Evolutionary conservation across 805 yeast species (phyloP), one percentile per base, ranked within the genome.

Genomic region (Yarrowia yakushimensis): DNA sequence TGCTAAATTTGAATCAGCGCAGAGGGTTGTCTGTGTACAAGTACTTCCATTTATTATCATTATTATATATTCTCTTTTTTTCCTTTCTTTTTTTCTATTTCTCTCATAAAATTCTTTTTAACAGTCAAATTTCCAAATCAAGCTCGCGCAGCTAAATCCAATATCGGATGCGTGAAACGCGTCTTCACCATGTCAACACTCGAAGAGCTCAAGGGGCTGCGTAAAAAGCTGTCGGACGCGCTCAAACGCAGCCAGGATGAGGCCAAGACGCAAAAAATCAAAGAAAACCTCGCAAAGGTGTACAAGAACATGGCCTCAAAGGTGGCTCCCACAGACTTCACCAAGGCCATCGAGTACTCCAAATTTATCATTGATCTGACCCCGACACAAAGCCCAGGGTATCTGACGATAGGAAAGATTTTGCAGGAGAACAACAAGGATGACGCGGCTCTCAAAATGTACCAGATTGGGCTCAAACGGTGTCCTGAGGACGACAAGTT

Each of bases 371-470:
- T 55, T 28, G 61, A 55, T 55, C 39, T 55, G 28, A 31, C 28
- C 0, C 61, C 61, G 0, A 39, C 18, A 15, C 27, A 55, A 10
- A 39, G 48, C 30, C 39, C 37, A 6, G 48, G 61, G 17, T 55
- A 55, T n/a, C 48, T 55, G 27, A 27, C 37, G 23, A 55, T 55
- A 8, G 61, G 61, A 22, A 55, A 55, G 30, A 39, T 55, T 3
- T 17, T 55, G 7, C 61, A 55, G 30, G 61, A 55, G 36, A 27
- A 55, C 23, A 27, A 18, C 61, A 55, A 55, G 28, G 61, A 55
- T 20, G 61, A 55, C 3, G 61, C 46, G 15, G 61, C 61, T 8
- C 7, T 55, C 15, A 27, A 31, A 30, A 55, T 55, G 61, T 55
- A 55, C 23, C 31, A 55, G 17, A 52, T 52, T 7, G 59, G 59